These are phyloP conservation scores for Knoxia roxburghii DNA, from an alignment of 257 asterid species.

Conservation along the genomic window DNA sequence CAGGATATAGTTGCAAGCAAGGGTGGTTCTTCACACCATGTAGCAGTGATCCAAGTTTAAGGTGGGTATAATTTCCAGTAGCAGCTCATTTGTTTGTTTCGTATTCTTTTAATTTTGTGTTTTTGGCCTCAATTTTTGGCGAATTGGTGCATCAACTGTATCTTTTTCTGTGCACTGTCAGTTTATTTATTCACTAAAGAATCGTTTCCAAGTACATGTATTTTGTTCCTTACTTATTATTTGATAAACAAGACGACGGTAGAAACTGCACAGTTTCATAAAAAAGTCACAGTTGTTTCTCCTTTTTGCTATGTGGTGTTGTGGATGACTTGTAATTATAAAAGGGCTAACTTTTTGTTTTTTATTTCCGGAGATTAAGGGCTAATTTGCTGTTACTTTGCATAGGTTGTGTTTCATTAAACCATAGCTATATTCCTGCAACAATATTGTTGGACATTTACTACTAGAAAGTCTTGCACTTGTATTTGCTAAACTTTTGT, in stretches of 20 bases:
- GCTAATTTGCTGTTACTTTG: background rate
- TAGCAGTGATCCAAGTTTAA: conserved; percentile 74
- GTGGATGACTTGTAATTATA: too few relatives aligned
- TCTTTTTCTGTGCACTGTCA: background rate
- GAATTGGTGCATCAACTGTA: conserved; percentile 1
- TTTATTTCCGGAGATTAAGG: too few relatives aligned
- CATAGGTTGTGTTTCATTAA: background rate
- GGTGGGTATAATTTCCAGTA: conserved; percentile 33
- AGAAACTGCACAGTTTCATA: background rate
- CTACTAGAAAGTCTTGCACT: background rate
- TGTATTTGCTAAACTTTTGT: background rate
- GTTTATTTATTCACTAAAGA: background rate
- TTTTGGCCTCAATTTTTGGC: background rate
- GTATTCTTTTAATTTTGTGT: background rate
- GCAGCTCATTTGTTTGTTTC: conserved; percentile 1
- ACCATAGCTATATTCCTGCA: background rate
- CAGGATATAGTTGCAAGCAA: conserved; percentile 89
- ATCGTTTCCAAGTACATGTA: background rate
- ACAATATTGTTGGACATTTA: background rate
- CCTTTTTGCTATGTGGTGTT: background rate
- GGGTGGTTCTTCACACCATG: conserved; percentile 99
- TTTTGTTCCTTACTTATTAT: background rate
- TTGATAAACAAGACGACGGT: background rate
- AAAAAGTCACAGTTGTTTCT: background rate
- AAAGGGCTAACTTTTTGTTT: too few relatives aligned